These are phyloP conservation scores for Coelastrella sp. DNA, from an alignment of 139 green algal species.

Conservation along the genomic window DNA sequence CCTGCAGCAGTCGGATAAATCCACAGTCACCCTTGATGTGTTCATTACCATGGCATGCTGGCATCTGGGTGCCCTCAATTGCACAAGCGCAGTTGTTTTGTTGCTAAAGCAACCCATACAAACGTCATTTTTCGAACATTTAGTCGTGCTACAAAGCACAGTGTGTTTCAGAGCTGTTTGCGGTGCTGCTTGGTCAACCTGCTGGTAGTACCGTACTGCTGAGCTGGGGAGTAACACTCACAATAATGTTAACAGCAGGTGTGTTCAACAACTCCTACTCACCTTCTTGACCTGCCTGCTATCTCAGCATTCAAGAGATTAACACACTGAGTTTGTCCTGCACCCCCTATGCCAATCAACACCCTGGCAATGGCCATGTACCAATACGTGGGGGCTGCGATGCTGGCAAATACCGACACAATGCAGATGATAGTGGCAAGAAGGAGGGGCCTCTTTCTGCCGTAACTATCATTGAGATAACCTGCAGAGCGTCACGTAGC, in stretches of 20 bases:
- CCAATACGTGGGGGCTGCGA: background rate
- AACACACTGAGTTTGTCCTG: slow-evolving; percentile 28
- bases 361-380: slow-evolving; percentile 9
- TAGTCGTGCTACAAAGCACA: no score
- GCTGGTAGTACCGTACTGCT: no score
- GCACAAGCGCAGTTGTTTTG: no score
- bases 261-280: background rate
- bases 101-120: no score
- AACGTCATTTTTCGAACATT: no score
- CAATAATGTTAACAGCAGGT: no score
- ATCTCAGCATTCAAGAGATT: slow-evolving; percentile 7
- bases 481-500: background rate
- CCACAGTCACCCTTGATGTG: background rate
- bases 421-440: background rate
- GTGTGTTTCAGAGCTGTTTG: no score
- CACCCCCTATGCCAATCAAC: background rate
- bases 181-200: no score
- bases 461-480: slow-evolving; percentile 2
- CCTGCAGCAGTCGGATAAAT: background rate
- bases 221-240: no score
- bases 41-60: background rate
- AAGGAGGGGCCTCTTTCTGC: slow-evolving; percentile 25
- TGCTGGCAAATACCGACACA: background rate
- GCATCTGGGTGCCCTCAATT: no score
- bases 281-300: slow-evolving; percentile 11